A percentile compares a stretch with the other conserved stretches of the same genome.
Conservation (phyloP, 495 filamentous ascomycete genomes). For the Hyaloscypha variabilis region DNA sequence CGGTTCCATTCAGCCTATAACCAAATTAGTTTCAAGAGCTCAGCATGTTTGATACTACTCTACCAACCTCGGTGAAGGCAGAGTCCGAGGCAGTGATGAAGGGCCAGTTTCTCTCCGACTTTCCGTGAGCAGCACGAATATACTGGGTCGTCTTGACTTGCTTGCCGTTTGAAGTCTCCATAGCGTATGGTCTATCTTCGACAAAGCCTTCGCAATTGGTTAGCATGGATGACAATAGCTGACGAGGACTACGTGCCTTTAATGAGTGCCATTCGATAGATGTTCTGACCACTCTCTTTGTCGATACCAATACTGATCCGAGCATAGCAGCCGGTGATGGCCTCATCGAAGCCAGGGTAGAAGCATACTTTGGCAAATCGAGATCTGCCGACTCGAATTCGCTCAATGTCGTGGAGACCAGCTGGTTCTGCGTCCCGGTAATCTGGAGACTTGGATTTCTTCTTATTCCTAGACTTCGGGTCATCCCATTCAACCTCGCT, state of each 20-base stretch:
- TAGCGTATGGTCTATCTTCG: conserved; percentile 76
- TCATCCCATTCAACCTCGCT: conserved; percentile 79
- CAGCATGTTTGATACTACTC: neutral
- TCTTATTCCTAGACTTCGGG: conserved; percentile 35
- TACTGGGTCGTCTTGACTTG: conserved; percentile 77
- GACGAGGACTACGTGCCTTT: conserved; percentile 60
- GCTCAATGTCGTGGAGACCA: conserved; percentile 78
- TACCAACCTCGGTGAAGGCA: conserved; percentile 69
- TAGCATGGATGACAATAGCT: conserved; percentile 33
- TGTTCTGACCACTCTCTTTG: conserved; percentile 63
- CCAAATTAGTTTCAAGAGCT: conserved; percentile 10
- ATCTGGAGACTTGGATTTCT: conserved; percentile 48
- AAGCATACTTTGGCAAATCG: conserved; percentile 88
- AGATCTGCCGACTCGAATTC: conserved; percentile 75
- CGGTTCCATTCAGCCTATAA: conserved; percentile 75
- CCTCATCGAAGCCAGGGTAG: conserved; percentile 82
- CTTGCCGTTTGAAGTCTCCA: conserved; percentile 70
- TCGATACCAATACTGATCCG: conserved; percentile 80
- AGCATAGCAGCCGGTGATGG: conserved; percentile 76
- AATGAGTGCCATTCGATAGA: conserved; percentile 85
- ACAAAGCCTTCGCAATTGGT: conserved; percentile 63
- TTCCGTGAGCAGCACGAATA: conserved; percentile 72
- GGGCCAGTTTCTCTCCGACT: conserved; percentile 74
- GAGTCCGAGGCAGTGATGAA: conserved; percentile 83
- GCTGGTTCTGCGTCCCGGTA: conserved; percentile 56